Percentiles rank a stretch among this genome's conserved stretches.
These are phyloP conservation scores for Candida maesae DNA, from an alignment of 805 yeast species.

Conservation along the genomic window DNA sequence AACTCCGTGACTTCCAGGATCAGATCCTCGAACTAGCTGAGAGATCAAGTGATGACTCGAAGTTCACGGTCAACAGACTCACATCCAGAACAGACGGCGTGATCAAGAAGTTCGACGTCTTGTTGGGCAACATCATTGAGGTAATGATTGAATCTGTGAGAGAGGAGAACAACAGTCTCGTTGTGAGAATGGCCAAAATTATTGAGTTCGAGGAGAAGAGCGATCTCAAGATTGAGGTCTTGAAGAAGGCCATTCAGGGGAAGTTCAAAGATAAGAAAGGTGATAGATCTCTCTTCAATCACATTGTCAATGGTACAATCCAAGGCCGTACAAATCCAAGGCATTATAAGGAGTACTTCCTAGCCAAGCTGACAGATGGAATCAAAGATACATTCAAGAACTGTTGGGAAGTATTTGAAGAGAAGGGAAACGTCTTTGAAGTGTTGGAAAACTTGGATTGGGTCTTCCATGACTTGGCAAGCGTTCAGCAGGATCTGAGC, in stretches of 20 bases:
- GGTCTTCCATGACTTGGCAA: constrained; percentile 74
- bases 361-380: constrained; percentile 52
- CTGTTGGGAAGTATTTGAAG: constrained; percentile 50
- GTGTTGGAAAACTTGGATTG: constrained; percentile 74
- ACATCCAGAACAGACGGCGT: constrained; percentile 40
- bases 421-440: constrained; percentile 41
- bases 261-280: constrained; percentile 28
- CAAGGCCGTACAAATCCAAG: constrained; percentile 46
- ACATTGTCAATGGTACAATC: constrained; percentile 38
- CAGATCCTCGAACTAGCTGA: constrained; percentile 57
- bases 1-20: constrained; percentile 75
- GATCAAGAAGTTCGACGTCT: constrained; percentile 55
- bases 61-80: constrained; percentile 58
- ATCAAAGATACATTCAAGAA: constrained; percentile 65
- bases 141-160: constrained; percentile 71
- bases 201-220: constrained; percentile 77
- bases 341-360: constrained; percentile 59
- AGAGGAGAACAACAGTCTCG: constrained; percentile 61
- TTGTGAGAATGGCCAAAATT: constrained; percentile 69
- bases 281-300: constrained; percentile 25
- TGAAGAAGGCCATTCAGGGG: constrained; percentile 28
- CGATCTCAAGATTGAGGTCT: constrained; percentile 53
- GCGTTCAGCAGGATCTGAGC: constrained; percentile 56
- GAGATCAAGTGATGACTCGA: constrained; percentile 57
- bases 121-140: constrained; percentile 62